Evolutionary conservation across 306 rosid genomes (phyloP), one percentile per base, ranked within the genome.

Genomic region (Rosa chinensis): DNA sequence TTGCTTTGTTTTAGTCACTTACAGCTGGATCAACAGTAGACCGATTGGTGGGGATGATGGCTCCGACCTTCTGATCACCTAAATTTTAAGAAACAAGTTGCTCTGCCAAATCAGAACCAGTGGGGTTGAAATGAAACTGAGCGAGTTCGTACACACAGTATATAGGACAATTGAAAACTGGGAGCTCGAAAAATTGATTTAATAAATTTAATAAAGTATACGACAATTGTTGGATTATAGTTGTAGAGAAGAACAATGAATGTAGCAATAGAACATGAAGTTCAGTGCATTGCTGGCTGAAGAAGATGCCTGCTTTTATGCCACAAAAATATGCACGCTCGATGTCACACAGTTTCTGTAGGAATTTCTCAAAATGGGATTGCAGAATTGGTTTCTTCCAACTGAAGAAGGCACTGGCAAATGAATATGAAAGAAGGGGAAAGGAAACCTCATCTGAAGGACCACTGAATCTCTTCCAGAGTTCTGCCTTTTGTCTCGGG

Each of bases 401-500:
- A 42, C 21, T 14, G 52, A 75, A 47, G 55, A 79, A 53, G 52
- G 62, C 66, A 32, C 18, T 1, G 21, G 66, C 10, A 25, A 28
- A 4, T 48, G 44, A 16, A 56, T 21, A 10, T 62, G 52, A 35
- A 50, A 75, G 68, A 67, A 80, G 55, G 18, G 71, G 35, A 74
- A 76, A 80, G 62, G 70, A 86, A 85, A 62, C 62, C 78, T 91
- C 87, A 93, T 95, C 94, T 91, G 89, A 95, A 95, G 81, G 90
- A 90, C 75, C 6, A 77, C 70, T 95, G 98, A 58, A 95, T 95
- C 88, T 95, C 98, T 91, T 95, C 99, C 42, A 95, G 91, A 50
- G 94, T 79, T 89, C 87, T 91, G 12, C 98, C 99, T 78, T 95
- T 95, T 14, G 99, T 95, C 86, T 95, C 99, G 32, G 98, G 99